These are phyloP conservation scores for Colletotrichum scovillei DNA, from an alignment of 2,329 filamentous ascomycete genomes.

Conservation along the genomic window DNA sequence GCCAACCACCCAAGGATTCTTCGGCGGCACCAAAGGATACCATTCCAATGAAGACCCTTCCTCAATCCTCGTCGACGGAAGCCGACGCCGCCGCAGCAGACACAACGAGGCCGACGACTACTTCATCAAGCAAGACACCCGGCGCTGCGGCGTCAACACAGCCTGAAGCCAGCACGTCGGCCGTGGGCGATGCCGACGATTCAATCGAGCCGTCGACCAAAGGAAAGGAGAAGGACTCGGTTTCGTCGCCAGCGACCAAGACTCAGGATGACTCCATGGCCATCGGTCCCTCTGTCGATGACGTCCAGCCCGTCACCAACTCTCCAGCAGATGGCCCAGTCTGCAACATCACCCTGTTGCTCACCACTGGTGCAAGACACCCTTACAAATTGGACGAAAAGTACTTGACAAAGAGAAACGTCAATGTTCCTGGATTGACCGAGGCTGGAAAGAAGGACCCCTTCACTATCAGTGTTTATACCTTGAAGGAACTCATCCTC, in stretches of 20 bases:
- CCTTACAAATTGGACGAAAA: conserved; percentile 91
- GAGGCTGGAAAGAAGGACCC: conserved; percentile 75
- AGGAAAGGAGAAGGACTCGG: conserved; percentile 48
- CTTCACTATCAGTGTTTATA: conserved; percentile 92
- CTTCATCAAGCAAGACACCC: conserved; percentile 12
- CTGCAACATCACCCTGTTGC: conserved; percentile 83
- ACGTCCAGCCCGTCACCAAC: conserved; percentile 50
- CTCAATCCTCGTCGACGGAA: conserved; percentile 37
- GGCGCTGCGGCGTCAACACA: conserved; percentile 14
- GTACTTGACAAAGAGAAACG: conserved; percentile 84
- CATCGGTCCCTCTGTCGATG: conserved; percentile 56
- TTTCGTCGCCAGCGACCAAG: conserved; percentile 43
- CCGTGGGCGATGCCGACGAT: conserved; percentile 27
- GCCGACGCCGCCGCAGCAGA: conserved; percentile 20
- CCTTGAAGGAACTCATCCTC: conserved; percentile 92
- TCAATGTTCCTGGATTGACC: conserved; percentile 76
- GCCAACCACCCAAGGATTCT: conserved; percentile 39
- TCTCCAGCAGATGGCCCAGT: conserved; percentile 52
- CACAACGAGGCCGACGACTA: conserved; percentile 8
- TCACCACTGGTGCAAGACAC: conserved; percentile 85
- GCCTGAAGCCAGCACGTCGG: not conserved
- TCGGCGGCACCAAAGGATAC: conserved; percentile 50
- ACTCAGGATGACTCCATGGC: conserved; percentile 51
- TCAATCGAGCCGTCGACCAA: conserved; percentile 40
- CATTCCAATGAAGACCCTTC: conserved; percentile 50